Evolutionary conservation across 139 green algal species (phyloP).

Genomic region (Volvox reticuliferus): DNA sequence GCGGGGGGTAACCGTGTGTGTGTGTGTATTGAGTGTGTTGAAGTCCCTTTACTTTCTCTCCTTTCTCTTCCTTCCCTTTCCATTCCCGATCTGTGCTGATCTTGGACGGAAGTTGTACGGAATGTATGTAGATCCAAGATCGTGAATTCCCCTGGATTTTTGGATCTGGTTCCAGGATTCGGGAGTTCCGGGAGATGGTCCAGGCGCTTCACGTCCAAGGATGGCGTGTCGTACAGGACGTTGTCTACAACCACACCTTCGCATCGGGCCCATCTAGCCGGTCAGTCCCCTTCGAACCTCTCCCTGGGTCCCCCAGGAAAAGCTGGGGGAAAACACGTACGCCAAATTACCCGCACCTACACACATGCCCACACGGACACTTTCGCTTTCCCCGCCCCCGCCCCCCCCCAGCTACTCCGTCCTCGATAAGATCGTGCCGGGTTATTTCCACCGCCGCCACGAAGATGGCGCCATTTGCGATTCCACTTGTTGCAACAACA

Average conservation of each 20-base stretch:
- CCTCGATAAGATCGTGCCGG: constrained; percentile 93
- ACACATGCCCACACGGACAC: too few species aligned
- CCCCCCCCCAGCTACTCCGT: constrained; percentile 60
- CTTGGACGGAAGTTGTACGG: too few species aligned
- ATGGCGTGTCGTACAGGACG: constrained; percentile 87
- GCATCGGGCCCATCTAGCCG: constrained; percentile 60
- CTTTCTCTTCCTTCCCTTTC: too few species aligned
- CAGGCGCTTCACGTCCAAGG: constrained; percentile 73
- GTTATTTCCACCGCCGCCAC: constrained; percentile 89
- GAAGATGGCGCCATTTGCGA: constrained; percentile 77
- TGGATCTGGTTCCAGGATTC: constrained; percentile 54
- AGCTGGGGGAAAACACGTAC: background rate
- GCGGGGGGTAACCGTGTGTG: too few species aligned
- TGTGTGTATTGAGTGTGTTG: too few species aligned
- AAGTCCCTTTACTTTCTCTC: too few species aligned
- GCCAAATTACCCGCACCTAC: too few species aligned
- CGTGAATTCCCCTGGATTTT: too few species aligned
- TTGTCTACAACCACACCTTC: constrained; percentile 96
- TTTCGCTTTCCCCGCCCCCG: background rate
- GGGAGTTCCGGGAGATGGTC: constrained; percentile 88
- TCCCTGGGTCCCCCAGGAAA: background rate
- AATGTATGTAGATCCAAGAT: too few species aligned
- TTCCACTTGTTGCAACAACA: constrained; percentile 92
- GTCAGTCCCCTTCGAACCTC: constrained; percentile 25
- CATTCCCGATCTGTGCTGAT: too few species aligned